Conservation (phyloP, 352 stramenopile genomes). For the Saprolegnia diclina region DNA sequence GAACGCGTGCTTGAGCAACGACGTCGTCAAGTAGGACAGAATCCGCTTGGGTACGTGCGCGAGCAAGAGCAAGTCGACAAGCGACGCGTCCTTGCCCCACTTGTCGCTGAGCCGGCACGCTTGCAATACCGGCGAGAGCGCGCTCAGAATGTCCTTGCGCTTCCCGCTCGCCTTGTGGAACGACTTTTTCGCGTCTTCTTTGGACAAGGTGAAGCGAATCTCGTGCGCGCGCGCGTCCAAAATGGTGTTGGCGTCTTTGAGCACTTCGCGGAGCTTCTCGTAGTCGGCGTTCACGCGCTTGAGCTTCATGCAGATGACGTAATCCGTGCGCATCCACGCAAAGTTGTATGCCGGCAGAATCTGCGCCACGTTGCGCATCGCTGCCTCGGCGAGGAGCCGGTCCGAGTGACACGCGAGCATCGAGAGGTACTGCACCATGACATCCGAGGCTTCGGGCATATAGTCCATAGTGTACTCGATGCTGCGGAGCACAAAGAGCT, state of each 20-base stretch:
- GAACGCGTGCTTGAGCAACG: conserved; percentile 8
- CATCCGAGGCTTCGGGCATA: background rate
- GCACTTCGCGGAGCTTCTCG: background rate
- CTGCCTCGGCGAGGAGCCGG: conserved; percentile 14
- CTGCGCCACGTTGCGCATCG: conserved; percentile 19
- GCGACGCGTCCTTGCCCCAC: background rate
- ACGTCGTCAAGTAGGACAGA: conserved; percentile 4
- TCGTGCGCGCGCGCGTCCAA: conserved; percentile 1
- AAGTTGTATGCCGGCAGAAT: conserved; percentile 17
- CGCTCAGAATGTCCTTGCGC: background rate
- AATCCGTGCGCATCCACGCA: conserved; percentile 4
- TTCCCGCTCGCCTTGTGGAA: background rate
- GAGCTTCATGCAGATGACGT: conserved; percentile 1
- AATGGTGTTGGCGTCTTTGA: conserved; percentile 5
- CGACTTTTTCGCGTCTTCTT: conserved; percentile 1
- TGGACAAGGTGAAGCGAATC: conserved; percentile 1
- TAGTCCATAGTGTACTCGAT: conserved; percentile 13
- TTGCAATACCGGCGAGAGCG: background rate
- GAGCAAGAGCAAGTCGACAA: conserved; percentile 5
- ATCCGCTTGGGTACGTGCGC: conserved; percentile 19
- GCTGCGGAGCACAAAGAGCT: conserved; percentile 10
- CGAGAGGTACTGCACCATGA: conserved; percentile 26
- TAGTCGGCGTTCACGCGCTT: conserved; percentile 6
- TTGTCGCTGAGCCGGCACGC: conserved; percentile 4
- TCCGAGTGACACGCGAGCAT: conserved; percentile 3